Conservation (phyloP, 1,284 basidiomycete species). For the Cryptococcus sp. region DNA sequence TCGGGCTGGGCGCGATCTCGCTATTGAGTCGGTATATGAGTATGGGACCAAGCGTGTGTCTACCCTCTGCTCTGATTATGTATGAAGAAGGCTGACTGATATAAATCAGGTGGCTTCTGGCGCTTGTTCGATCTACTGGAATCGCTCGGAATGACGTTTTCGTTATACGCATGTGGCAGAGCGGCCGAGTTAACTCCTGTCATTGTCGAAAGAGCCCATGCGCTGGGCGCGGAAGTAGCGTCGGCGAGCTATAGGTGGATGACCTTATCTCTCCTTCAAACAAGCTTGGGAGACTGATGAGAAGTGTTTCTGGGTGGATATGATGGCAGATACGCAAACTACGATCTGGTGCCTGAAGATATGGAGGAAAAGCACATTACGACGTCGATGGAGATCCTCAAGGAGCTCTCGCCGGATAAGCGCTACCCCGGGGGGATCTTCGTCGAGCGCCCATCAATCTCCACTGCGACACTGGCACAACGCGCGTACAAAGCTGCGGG, state of each 20-base stretch:
- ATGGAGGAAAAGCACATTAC: not conserved
- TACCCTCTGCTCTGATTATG: too few species aligned
- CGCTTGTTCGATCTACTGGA: constrained; percentile 1
- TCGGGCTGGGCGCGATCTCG: constrained; percentile 1
- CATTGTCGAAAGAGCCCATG: not conserved
- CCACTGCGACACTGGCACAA: not conserved
- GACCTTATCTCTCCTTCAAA: too few species aligned
- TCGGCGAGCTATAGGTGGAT: not conserved
- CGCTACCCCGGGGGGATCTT: constrained; percentile 3
- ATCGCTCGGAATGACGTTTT: constrained; percentile 1
- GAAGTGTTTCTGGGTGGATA: too few species aligned
- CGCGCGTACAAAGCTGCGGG: not conserved
- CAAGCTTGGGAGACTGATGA: too few species aligned
- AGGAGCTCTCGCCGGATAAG: not conserved
- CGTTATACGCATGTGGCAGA: constrained; percentile 1
- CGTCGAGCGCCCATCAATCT: constrained; percentile 5
- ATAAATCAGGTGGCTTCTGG: not conserved
- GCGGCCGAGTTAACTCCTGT: constrained; percentile 4
- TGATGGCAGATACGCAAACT: constrained; percentile 1
- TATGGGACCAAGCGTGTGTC: constrained; percentile 4
- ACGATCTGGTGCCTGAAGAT: constrained; percentile 6
- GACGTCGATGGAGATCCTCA: constrained; percentile 2
- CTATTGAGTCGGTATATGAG: constrained; percentile 2
- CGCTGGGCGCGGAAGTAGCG: not conserved
- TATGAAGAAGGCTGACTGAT: too few species aligned